These are phyloP conservation scores for Metrosideros polymorpha DNA, from an alignment of 441 rosid genomes.

Conservation along the genomic window DNA sequence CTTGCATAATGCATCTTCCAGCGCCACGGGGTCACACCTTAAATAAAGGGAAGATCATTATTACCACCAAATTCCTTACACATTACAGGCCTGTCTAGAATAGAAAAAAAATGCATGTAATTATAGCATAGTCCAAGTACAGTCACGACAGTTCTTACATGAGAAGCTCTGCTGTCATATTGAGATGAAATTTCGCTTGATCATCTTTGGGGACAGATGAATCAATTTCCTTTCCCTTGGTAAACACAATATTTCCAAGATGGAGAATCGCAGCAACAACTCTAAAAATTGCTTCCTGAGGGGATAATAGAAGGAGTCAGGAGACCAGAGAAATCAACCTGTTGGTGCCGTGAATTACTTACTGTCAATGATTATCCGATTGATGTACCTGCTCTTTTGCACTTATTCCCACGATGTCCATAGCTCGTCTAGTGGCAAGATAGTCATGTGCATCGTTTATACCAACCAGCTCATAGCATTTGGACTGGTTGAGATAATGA, in stretches of 20 bases:
- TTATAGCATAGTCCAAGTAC: neutral
- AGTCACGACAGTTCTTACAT: slow-evolving; percentile 35
- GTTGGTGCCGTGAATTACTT: neutral
- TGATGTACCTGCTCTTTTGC: slow-evolving; percentile 72
- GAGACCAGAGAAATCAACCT: neutral
- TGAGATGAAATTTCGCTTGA: slow-evolving; percentile 74
- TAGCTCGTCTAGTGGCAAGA: slow-evolving; percentile 87
- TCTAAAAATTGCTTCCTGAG: slow-evolving; percentile 91
- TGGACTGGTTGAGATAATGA: slow-evolving; percentile 93
- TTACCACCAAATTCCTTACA: neutral
- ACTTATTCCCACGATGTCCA: slow-evolving; percentile 92
- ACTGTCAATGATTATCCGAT: neutral
- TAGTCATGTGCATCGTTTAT: slow-evolving; percentile 88
- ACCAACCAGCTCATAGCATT: slow-evolving; percentile 75
- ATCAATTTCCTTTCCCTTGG: slow-evolving; percentile 83
- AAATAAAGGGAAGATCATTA: slow-evolving; percentile 2
- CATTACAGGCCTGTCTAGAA: neutral
- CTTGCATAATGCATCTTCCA: slow-evolving; percentile 83
- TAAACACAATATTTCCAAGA: slow-evolving; percentile 66
- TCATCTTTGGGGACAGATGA: slow-evolving; percentile 87
- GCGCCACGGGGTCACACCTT: slow-evolving; percentile 60
- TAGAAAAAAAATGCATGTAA: neutral
- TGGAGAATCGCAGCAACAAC: slow-evolving; percentile 94
- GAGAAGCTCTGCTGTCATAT: slow-evolving; percentile 85
- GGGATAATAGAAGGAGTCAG: neutral